phyloP scores from a whole-genome alignment of 495 filamentous ascomycete species.

The Aspergillus sparsus region DNA sequence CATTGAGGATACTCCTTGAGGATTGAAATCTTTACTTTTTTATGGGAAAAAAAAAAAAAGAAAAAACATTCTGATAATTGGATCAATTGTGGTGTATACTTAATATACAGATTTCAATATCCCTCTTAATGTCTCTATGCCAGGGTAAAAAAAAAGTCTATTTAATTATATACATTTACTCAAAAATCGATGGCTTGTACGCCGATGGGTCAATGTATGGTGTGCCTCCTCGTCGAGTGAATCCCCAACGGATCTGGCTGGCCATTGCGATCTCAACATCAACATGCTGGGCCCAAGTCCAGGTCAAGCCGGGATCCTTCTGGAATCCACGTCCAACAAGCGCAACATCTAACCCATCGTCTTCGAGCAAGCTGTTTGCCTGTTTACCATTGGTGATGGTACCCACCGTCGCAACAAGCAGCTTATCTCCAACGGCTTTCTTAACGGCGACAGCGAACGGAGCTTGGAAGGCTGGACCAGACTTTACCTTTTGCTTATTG shows the following conservation, averaged over 20 bases:
- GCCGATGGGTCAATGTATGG: slow-evolving; percentile 22
- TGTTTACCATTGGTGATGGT: slow-evolving; percentile 60
- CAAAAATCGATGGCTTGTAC: slow-evolving; percentile 23
- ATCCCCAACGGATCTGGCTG: slow-evolving; percentile 64
- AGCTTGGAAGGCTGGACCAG: slow-evolving; percentile 64
- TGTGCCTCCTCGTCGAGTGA: slow-evolving; percentile 24
- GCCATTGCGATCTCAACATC: slow-evolving; percentile 57
- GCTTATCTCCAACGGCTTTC: slow-evolving; percentile 60
- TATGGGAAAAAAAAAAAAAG: no score
- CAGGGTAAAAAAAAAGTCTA: not conserved
- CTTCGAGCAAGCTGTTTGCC: slow-evolving; percentile 59
- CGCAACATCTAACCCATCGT: slow-evolving; percentile 59
- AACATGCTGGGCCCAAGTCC: slow-evolving; percentile 66
- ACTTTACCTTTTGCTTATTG: slow-evolving; percentile 57
- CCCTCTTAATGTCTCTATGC: slow-evolving; percentile 1
- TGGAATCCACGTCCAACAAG: slow-evolving; percentile 68
- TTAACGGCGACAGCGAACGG: slow-evolving; percentile 64
- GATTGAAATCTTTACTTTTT: no score
- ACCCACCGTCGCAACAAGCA: slow-evolving; percentile 64
- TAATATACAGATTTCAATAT: not conserved
- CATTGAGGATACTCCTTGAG: slow-evolving; percentile 57
- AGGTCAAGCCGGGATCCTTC: slow-evolving; percentile 62
- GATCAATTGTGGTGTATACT: no score
- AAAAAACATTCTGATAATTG: no score
- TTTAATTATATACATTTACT: slow-evolving; percentile 10